Percentiles rank a stretch among this genome's conserved stretches.
Evolutionary conservation across 352 stramenopile genomes (phyloP).

Genomic region (Globisporangium nunn): DNA sequence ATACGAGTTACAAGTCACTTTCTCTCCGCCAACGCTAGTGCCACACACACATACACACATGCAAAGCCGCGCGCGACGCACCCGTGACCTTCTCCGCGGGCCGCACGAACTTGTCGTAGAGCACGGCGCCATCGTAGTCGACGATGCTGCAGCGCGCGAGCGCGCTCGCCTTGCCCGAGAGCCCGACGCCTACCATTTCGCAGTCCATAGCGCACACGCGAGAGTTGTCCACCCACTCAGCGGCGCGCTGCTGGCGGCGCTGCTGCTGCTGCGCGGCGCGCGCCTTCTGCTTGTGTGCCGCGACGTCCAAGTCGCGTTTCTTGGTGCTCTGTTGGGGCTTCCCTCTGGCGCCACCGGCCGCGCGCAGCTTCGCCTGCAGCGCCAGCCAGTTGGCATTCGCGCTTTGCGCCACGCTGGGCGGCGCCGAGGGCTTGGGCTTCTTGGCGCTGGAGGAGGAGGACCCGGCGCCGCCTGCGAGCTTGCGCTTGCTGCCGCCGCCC

Average conservation of each 20-base stretch:
- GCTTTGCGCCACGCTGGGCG: slow-evolving; percentile 8
- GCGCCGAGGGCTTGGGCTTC: slow-evolving; percentile 12
- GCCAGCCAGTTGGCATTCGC: slow-evolving; percentile 71
- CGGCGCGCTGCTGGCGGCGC: slow-evolving; percentile 40
- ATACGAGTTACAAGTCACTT: background rate
- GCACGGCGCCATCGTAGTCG: slow-evolving; percentile 72
- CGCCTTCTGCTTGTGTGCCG: slow-evolving; percentile 30
- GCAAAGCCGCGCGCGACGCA: slow-evolving; percentile 2
- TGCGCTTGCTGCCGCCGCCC: slow-evolving; percentile 16
- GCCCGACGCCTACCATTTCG: slow-evolving; percentile 83
- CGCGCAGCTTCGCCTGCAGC: slow-evolving; percentile 67
- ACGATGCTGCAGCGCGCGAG: slow-evolving; percentile 85
- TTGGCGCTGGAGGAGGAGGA: slow-evolving; percentile 4
- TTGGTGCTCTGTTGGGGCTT: slow-evolving; percentile 19
- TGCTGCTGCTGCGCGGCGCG: slow-evolving; percentile 43
- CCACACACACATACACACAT: background rate
- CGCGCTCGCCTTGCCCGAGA: slow-evolving; percentile 71
- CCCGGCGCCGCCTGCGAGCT: slow-evolving; percentile 7
- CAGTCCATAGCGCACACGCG: slow-evolving; percentile 84
- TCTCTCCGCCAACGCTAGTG: background rate
- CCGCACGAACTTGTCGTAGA: slow-evolving; percentile 82
- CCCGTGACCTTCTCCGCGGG: slow-evolving; percentile 79
- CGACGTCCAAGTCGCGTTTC: slow-evolving; percentile 32
- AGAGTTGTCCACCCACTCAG: slow-evolving; percentile 75
- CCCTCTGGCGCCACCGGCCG: background rate